Evolutionary conservation across 2,329 filamentous ascomycete genomes (phyloP).

Genomic region (Diaporthe helianthi): DNA sequence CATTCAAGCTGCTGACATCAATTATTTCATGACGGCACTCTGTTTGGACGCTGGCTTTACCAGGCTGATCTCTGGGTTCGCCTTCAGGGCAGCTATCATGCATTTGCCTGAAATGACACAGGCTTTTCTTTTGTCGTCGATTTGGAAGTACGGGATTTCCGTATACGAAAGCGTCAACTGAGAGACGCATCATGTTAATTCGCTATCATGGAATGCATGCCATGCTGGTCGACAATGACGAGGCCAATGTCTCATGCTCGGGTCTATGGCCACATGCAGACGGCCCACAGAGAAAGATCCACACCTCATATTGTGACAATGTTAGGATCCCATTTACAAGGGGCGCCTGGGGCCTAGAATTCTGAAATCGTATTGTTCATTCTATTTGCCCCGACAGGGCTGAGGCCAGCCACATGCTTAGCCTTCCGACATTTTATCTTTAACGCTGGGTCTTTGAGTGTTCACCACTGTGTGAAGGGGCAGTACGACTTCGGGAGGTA

Average conservation of each 20-base stretch:
- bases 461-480: too few relatives aligned
- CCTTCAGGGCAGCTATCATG: not conserved
- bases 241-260: not conserved
- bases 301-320: not conserved
- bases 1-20: slow-evolving; percentile 10
- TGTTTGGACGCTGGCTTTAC: not conserved
- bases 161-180: slow-evolving; percentile 11
- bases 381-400: slow-evolving; percentile 11
- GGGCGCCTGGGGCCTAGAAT: not conserved
- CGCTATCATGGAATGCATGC: too few relatives aligned
- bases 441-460: too few relatives aligned
- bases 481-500: too few relatives aligned
- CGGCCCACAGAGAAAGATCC: not conserved
- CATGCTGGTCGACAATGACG: not conserved
- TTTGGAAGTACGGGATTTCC: not conserved
- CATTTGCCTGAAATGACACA: not conserved
- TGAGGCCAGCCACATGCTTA: too few relatives aligned
- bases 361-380: slow-evolving; percentile 3
- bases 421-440: too few relatives aligned
- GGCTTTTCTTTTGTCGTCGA: slow-evolving; percentile 4
- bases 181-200: not conserved
- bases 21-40: slow-evolving; percentile 1
- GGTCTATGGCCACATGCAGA: not conserved
- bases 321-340: not conserved
- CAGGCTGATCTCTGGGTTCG: not conserved